A percentile compares a stretch with the other conserved stretches of the same genome.
Conservation (phyloP, 1,139 yeast species). For the Pichia sp. region DNA sequence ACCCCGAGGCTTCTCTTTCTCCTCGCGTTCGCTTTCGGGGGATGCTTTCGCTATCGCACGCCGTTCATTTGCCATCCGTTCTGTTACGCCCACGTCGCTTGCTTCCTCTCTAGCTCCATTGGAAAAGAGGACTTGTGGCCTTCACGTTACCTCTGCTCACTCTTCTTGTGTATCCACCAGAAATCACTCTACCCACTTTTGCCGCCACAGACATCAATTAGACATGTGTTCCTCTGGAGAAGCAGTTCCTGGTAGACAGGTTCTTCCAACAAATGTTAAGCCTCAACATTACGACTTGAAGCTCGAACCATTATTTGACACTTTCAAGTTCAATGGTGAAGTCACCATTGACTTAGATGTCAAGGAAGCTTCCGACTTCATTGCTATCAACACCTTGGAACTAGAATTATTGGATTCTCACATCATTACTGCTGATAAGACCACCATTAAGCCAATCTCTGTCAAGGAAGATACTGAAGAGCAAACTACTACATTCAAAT, state of each 20-base stretch:
- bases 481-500: slow-evolving; percentile 57
- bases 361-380: slow-evolving; percentile 30
- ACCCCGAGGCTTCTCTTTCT: too few relatives aligned
- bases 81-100: too few relatives aligned
- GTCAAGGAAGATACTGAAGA: slow-evolving; percentile 31
- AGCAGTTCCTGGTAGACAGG: slow-evolving; percentile 22
- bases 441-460: slow-evolving; percentile 15
- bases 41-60: too few relatives aligned
- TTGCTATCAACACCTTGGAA: slow-evolving; percentile 37
- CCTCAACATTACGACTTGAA: slow-evolving; percentile 42
- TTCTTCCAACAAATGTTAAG: slow-evolving; percentile 36
- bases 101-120: too few relatives aligned
- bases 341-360: slow-evolving; percentile 37
- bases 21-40: too few relatives aligned
- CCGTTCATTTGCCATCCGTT: too few relatives aligned
- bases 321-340: slow-evolving; percentile 35
- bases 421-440: slow-evolving; percentile 9
- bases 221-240: slow-evolving; percentile 17
- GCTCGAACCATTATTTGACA: slow-evolving; percentile 26
- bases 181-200: too few relatives aligned
- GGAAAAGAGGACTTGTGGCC: too few relatives aligned
- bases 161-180: too few relatives aligned
- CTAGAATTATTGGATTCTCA: slow-evolving; percentile 25
- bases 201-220: slow-evolving; percentile 3
- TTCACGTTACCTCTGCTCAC: too few relatives aligned